Base-by-base conservation (phyloP, 345 rosid species). In the Dipteronia dyeriana region DNA sequence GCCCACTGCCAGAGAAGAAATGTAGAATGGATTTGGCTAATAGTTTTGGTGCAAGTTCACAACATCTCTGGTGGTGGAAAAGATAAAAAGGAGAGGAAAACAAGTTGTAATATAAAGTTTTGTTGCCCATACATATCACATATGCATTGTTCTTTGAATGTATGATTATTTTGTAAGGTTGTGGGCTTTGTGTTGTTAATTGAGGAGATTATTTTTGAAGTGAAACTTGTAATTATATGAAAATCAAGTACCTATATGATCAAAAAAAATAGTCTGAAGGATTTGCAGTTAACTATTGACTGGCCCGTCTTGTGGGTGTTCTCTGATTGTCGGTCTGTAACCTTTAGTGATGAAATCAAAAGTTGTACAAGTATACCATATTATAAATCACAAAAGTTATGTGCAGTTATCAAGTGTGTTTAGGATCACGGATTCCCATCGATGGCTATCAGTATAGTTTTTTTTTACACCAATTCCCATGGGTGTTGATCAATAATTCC, bases 11-110 rank as follows among this genome's bases (percentile, higher is more conserved):
- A 65, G n/a, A 11, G 7, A 2, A 45, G 49, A 45, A 45, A 45
- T 10, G 63, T n/a, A 29, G 79, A 62, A 73, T 49, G 75, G 59
- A 75, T 61, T 68, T 66, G 79, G 66, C 26, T 59, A 67, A 53
- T 74, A 13, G 77, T 67, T 22, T 73, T 56, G 74, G 20, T 51
- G 39, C 79, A 73, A 76, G 47, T 60, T 60, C 0, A 23, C 57
- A 22, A 22, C 20, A 26, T 45, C 68, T 29, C 9, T 69, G 34
- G 77, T 45, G 76, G 73, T 66, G 56, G 43, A 63, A 70, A 45
- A 56, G 12, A 59, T 17, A 79, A 57, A 12, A 2, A 23, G 26
- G 26, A 13, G 4, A 10, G 16, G 6, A 70, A 49, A 51, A 0
- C 23, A 73, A 20, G 63, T 4, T 74, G 72, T 63, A 67, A 66